Conservation (phyloP, 495 filamentous ascomycete genomes). For the Aspergillus bridgeri region DNA sequence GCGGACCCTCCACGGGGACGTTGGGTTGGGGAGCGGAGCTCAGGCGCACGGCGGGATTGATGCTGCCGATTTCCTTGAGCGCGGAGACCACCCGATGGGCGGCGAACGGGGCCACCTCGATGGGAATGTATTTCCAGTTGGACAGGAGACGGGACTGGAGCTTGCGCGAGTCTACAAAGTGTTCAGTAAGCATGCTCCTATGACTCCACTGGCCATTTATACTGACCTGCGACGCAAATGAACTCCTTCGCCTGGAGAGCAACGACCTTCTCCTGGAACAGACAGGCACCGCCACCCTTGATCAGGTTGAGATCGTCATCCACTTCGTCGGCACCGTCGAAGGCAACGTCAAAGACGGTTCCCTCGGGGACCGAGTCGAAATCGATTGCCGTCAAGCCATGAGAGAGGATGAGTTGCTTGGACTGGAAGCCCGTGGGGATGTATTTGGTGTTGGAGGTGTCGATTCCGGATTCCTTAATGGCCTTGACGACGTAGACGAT, state of each 20-base stretch:
- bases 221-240: constrained; percentile 82
- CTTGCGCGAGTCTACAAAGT: constrained; percentile 72
- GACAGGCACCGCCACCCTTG: constrained; percentile 93
- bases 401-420: constrained; percentile 71
- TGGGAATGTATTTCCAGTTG: constrained; percentile 78
- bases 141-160: constrained; percentile 72
- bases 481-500: constrained; percentile 95
- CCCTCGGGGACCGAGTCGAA: constrained; percentile 67
- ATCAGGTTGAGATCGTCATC: constrained; percentile 94
- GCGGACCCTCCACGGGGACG: constrained; percentile 71
- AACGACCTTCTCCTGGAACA: constrained; percentile 98
- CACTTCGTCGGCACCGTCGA: constrained; percentile 96
- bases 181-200: constrained; percentile 5
- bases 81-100: constrained; percentile 65
- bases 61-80: constrained; percentile 66
- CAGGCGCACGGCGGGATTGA: constrained; percentile 63
- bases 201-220: neutral
- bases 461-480: constrained; percentile 67
- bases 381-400: constrained; percentile 70
- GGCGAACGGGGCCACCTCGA: constrained; percentile 87
- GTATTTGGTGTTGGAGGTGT: constrained; percentile 66
- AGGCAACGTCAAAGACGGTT: constrained; percentile 71
- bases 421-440: constrained; percentile 91
- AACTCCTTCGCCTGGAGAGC: constrained; percentile 82
- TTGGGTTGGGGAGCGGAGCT: constrained; percentile 34